Evolutionary conservation across 176 grass and related monocot species (phyloP).

Genomic region (Aegilops longissima): DNA sequence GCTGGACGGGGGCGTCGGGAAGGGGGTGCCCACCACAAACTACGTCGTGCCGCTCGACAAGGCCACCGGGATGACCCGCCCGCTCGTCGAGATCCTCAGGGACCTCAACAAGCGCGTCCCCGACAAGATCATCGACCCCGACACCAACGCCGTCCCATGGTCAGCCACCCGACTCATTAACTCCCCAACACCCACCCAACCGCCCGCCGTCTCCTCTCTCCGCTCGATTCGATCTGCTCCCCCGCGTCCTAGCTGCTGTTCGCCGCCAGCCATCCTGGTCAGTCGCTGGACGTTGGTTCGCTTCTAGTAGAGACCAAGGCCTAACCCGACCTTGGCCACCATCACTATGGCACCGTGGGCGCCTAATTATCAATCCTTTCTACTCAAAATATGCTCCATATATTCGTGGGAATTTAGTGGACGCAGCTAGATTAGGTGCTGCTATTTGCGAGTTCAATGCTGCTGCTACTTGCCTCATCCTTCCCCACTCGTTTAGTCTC

Average conservation of each 20-base stretch:
- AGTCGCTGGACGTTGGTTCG: neutral
- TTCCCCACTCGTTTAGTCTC: neutral
- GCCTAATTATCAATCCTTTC: neutral
- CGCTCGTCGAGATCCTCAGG: constrained; percentile 92
- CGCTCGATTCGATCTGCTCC: neutral
- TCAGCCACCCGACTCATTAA: neutral
- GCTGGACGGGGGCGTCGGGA: constrained; percentile 47
- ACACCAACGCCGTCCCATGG: constrained; percentile 72
- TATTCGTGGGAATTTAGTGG: neutral
- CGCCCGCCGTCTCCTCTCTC: neutral
- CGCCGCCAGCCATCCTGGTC: neutral
- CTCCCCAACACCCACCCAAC: neutral
- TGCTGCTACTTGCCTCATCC: neutral
- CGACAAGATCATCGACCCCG: constrained; percentile 87
- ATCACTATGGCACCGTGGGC: too few species aligned
- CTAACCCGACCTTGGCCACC: too few species aligned
- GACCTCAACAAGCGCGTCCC: constrained; percentile 99
- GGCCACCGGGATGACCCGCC: constrained; percentile 65
- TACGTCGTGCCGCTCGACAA: constrained; percentile 94
- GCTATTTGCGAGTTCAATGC: neutral
- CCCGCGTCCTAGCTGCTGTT: neutral
- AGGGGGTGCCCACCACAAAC: constrained; percentile 79
- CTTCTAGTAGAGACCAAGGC: neutral
- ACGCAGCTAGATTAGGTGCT: too few species aligned
- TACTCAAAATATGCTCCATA: neutral